Base-by-base conservation (phyloP, 2,329 filamentous ascomycete genomes). In the Neoarthrinium moseri region DNA sequence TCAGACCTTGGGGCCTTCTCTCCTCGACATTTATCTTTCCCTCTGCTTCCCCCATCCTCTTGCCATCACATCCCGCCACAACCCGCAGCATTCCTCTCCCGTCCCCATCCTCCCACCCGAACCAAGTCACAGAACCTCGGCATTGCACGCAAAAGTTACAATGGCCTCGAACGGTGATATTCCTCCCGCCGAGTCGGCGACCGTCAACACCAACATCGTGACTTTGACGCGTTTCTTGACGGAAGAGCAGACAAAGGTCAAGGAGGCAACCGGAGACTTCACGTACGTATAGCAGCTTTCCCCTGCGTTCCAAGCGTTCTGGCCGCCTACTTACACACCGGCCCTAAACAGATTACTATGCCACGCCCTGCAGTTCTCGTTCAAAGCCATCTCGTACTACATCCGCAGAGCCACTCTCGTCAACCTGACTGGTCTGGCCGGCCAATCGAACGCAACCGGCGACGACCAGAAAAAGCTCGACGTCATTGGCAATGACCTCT, bases 401-500 rank as follows among this genome's bases (percentile, higher is more conserved):
- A 99, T 99, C 70, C 91, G 92, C 61, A 87, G 94, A 68, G 91
- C 92, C 27, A 92, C 90, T 20, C 77, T 99, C 54, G 92, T 97
- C 74, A 96, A 96, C 77, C 83, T 99, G 51, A 95, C 90, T 43
- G 94, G 94, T 51, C 84, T 99, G 39, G 94, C 94, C 51, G 94
- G 94, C 49, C 94, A 92, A 50, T 89, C 91, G 56, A 99, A 99
- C 73, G 89, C 80, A 44, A 97, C 94, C 3, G 94, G 94, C 55
- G 94, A 99, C 69, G 94, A 97, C 67, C 94, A 99, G 70, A 99
- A 99, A 83, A 99, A 99, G 76, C 89, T 99, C 52, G 94, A 99
- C 67, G 92, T 99, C 49, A 97, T 99, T 65, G 92, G 91, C 67
- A 97, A 99, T 68, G 94, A 99, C 67, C 80, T 99, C 60, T 99